These are phyloP conservation scores for Heterobasidion occidentale DNA, from an alignment of 1,284 basidiomycete genomes.

Conservation along the genomic window DNA sequence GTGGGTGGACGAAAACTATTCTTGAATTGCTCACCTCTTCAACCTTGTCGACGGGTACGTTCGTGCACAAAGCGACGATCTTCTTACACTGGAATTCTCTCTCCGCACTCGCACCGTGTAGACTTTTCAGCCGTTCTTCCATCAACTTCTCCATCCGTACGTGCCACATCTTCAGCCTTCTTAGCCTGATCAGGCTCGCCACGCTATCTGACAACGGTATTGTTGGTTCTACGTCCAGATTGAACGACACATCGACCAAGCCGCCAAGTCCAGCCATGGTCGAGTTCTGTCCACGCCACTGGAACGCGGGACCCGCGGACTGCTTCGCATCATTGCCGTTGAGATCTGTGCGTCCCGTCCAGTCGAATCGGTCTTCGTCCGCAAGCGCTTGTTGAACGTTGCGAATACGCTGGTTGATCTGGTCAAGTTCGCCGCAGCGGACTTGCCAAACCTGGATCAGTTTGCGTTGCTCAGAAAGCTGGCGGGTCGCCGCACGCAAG, in stretches of 20 bases:
- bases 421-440: slow-evolving; percentile 69
- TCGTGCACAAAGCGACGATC: slow-evolving; percentile 86
- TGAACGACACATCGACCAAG: slow-evolving; percentile 50
- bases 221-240: slow-evolving; percentile 57
- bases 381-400: slow-evolving; percentile 76
- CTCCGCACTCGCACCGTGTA: slow-evolving; percentile 77
- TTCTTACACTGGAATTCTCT: slow-evolving; percentile 88
- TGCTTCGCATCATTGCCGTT: slow-evolving; percentile 45
- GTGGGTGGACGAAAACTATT: slow-evolving; percentile 5
- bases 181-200: slow-evolving; percentile 59
- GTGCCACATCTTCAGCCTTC: slow-evolving; percentile 79
- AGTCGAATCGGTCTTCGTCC: slow-evolving; percentile 77
- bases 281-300: slow-evolving; percentile 56
- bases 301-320: slow-evolving; percentile 49
- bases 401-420: slow-evolving; percentile 66
- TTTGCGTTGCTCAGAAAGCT: slow-evolving; percentile 84
- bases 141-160: slow-evolving; percentile 69
- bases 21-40: slow-evolving; percentile 64
- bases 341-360: slow-evolving; percentile 78
- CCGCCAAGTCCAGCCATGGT: slow-evolving; percentile 47
- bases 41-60: slow-evolving; percentile 81
- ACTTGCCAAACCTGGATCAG: slow-evolving; percentile 72
- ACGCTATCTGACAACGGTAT: slow-evolving; percentile 54
- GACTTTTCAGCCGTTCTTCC: slow-evolving; percentile 54
- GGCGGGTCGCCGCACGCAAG: slow-evolving; percentile 83